Percentiles rank a stretch among this genome's conserved stretches.
phyloP scores from a whole-genome alignment of 176 grass and related monocot species.

The Oryza rufipogon region DNA sequence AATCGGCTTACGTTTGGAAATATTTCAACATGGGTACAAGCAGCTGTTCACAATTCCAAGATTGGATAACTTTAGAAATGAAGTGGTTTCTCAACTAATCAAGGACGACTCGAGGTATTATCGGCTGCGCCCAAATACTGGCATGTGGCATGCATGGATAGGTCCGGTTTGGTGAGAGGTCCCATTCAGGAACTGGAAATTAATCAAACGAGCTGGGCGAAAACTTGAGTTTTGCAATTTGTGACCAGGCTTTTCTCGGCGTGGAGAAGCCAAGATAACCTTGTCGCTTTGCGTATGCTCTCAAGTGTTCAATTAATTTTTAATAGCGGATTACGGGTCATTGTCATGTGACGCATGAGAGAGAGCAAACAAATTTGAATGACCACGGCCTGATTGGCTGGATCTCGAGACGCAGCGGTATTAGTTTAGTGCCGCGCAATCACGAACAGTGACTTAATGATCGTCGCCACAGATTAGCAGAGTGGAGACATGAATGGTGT shows the following conservation, averaged over 20 bases:
- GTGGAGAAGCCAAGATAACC: neutral
- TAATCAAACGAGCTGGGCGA: constrained; percentile 11
- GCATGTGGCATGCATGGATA: neutral
- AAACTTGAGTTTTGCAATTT: constrained; percentile 31
- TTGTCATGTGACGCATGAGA: constrained; percentile 42
- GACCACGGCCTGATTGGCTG: constrained; percentile 45
- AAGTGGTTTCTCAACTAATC: too few species aligned
- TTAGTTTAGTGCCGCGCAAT: constrained; percentile 16
- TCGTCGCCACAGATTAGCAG: constrained; percentile 35
- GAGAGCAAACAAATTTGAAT: constrained; percentile 51
- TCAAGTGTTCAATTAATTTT: neutral
- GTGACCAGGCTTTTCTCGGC: constrained; percentile 31
- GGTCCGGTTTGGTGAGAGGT: constrained; percentile 11
- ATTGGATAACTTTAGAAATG: neutral
- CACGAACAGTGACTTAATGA: constrained; percentile 5
- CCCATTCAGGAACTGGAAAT: constrained; percentile 28
- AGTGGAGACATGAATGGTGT: neutral
- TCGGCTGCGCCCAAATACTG: neutral
- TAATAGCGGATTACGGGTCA: constrained; percentile 10
- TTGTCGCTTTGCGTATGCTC: constrained; percentile 20
- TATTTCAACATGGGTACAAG: neutral
- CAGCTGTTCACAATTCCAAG: neutral
- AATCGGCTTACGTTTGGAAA: neutral
- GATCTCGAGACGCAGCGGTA: constrained; percentile 30
- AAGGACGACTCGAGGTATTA: neutral